Conservation (phyloP, 1,284 basidiomycete species). For the Fomitopsis palustris region DNA sequence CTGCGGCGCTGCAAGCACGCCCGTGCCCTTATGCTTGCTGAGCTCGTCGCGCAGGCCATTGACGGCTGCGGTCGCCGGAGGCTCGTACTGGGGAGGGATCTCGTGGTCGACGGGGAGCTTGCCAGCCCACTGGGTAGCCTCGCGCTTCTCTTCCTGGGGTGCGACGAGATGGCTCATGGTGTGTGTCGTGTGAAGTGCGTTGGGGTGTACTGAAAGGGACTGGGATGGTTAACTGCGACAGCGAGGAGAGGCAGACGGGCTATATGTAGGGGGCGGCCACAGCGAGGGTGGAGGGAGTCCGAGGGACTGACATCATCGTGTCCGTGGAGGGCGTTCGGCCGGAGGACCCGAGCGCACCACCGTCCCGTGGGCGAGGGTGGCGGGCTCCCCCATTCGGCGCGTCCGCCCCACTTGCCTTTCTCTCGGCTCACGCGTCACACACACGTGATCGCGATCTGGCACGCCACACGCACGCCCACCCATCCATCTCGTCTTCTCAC, state of each 20-base stretch:
- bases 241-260: neutral
- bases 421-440: neutral
- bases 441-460: neutral
- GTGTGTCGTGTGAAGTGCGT: neutral
- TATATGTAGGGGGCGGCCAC: neutral
- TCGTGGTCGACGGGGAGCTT: slow-evolving; percentile 11
- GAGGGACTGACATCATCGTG: slow-evolving; percentile 5
- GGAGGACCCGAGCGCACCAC: slow-evolving; percentile 1
- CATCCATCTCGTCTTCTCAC: too few species aligned
- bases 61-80: neutral
- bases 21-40: slow-evolving; percentile 7
- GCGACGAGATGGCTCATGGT: slow-evolving; percentile 19
- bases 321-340: neutral
- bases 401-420: slow-evolving; percentile 1
- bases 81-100: slow-evolving; percentile 3
- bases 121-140: slow-evolving; percentile 5
- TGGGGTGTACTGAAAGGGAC: neutral
- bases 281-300: neutral
- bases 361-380: neutral
- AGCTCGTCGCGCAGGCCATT: neutral
- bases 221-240: neutral
- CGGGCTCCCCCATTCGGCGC: neutral
- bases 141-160: slow-evolving; percentile 17
- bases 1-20: slow-evolving; percentile 17
- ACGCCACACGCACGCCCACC: too few species aligned